Conservation (phyloP, 73 alveolate species). For the Stentor roeselii region DNA sequence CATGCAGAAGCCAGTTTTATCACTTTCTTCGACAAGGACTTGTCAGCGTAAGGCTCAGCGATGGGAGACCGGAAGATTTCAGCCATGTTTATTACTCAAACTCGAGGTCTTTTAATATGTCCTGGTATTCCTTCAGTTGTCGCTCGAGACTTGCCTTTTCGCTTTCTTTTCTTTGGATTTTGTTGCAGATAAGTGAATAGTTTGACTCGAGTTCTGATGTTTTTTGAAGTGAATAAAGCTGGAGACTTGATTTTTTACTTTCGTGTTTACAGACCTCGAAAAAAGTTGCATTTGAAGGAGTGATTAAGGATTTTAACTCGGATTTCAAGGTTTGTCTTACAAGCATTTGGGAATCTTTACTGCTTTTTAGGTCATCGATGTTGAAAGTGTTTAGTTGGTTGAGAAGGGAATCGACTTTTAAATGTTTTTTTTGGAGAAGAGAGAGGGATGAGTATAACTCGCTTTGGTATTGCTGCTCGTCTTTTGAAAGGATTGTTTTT, state of each 20-base stretch:
- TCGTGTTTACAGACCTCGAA: background rate
- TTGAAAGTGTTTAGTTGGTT: no score
- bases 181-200: background rate
- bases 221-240: no score
- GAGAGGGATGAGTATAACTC: background rate
- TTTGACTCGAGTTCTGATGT: background rate
- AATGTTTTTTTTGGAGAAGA: no score
- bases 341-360: background rate
- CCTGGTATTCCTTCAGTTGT: background rate
- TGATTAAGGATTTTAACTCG: background rate
- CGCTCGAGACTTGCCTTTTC: background rate
- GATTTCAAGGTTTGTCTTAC: background rate
- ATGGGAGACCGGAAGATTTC: constrained; percentile 58
- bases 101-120: background rate
- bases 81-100: background rate
- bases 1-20: constrained; percentile 43
- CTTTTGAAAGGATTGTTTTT: background rate
- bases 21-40: constrained; percentile 58
- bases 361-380: background rate
- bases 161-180: background rate
- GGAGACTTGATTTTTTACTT: background rate
- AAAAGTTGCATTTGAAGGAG: background rate
- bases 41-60: constrained; percentile 76
- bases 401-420: background rate
- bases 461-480: background rate